These are phyloP conservation scores for Raphanus hybrid DNA, from an alignment of 441 rosid genomes.

Conservation along the genomic window DNA sequence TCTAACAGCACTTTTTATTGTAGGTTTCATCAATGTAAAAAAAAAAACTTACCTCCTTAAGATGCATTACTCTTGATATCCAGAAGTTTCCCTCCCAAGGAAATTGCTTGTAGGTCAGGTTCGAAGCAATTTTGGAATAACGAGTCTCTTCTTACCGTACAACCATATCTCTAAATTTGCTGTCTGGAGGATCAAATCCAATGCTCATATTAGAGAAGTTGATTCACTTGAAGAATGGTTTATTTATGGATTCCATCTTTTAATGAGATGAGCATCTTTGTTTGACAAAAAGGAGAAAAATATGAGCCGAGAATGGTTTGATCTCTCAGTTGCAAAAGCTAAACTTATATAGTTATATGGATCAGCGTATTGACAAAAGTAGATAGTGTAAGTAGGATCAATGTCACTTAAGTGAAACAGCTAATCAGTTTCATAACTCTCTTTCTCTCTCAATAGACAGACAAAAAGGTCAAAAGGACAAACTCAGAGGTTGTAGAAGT, in stretches of 20 bases:
- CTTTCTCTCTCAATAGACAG: background rate
- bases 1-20: too few relatives aligned
- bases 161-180: background rate
- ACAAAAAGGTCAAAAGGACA: background rate
- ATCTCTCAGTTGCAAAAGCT: background rate
- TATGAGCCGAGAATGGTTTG: background rate
- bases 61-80: too few relatives aligned
- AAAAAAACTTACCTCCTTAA: background rate
- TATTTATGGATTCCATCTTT: background rate
- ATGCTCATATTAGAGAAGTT: background rate
- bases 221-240: background rate
- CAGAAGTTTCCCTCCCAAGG: too few relatives aligned
- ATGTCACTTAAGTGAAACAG: background rate
- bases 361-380: background rate
- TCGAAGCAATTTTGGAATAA: too few relatives aligned
- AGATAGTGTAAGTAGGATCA: background rate
- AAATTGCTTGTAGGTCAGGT: too few relatives aligned
- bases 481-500: conserved; percentile 7
- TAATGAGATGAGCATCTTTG: background rate
- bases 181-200: background rate
- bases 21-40: too few relatives aligned
- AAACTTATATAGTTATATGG: background rate
- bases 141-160: background rate
- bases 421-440: background rate
- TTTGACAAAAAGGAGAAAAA: background rate